A percentile compares a stretch with the other conserved stretches of the same genome.
Evolutionary conservation across 148 eudicot species (phyloP).

Genomic region (Fallopia convolvulus): DNA sequence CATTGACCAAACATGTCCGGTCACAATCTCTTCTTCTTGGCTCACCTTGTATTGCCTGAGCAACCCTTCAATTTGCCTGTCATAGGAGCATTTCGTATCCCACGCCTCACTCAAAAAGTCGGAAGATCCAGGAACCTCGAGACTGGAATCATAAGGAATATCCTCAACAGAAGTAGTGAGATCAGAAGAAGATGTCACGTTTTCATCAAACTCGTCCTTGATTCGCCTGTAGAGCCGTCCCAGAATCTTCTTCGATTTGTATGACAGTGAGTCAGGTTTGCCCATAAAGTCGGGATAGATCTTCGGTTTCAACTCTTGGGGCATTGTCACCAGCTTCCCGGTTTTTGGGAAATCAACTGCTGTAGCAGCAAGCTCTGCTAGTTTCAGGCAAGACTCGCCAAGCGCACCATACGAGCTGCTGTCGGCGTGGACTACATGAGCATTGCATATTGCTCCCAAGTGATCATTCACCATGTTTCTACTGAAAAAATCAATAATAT

Average conservation of each 20-base stretch:
- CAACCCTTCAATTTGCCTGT: conserved; percentile 55
- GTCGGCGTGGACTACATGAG: conserved; percentile 95
- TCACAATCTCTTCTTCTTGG: conserved; percentile 82
- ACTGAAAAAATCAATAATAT: conserved; percentile 71
- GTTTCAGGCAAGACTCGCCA: conserved; percentile 56
- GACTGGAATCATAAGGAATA: conserved; percentile 49
- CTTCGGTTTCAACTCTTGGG: conserved; percentile 67
- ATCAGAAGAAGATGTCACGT: conserved; percentile 24
- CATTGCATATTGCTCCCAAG: conserved; percentile 82
- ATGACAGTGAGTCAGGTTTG: conserved; percentile 53
- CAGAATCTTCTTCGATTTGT: conserved; percentile 56
- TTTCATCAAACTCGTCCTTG: conserved; percentile 34
- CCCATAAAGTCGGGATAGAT: conserved; percentile 95
- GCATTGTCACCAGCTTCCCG: conserved; percentile 62
- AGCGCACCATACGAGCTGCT: conserved; percentile 50
- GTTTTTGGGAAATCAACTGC: conserved; percentile 98
- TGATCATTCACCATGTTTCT: conserved; percentile 80
- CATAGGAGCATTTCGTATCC: conserved; percentile 67
- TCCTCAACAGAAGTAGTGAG: conserved; percentile 16
- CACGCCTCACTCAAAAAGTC: conserved; percentile 56
- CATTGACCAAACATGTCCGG: conserved; percentile 93
- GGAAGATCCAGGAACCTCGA: conserved; percentile 49
- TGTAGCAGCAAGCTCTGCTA: conserved; percentile 82
- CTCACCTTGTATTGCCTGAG: conserved; percentile 76
- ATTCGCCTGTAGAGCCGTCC: conserved; percentile 64